Evolutionary conservation across 345 rosid species (phyloP), one percentile per base, ranked within the genome.

Genomic region (Turritis glabra): DNA sequence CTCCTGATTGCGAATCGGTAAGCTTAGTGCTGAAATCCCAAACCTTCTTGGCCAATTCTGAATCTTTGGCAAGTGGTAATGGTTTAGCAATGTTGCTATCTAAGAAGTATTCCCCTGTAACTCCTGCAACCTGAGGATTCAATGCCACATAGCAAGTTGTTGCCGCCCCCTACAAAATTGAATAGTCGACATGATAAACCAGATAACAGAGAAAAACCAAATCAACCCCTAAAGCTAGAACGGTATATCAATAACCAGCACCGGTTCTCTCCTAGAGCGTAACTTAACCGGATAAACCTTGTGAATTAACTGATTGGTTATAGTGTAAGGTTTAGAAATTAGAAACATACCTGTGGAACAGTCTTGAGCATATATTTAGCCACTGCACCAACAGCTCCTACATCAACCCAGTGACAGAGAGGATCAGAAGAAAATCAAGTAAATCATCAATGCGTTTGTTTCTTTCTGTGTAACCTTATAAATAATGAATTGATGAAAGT

Each of bases 61-160:
- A 48, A 66, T 88, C 89, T 51, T 79, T 78, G 23, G 85, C 89
- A 51, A 71, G 83, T 32, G 80, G 6, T 40, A 46, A 52, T 46
- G 85, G 70, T 71, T 84, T 79, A 9, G 65, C 85, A 64, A 78
- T 62, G 80, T 85, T 86, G 65, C 84, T 41, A 77, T 88, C 87
- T 41, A 17, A n/a, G 54, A 88, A 85, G 62, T 88, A 86, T 64
- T 80, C 72, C 0, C 88, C 90, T n/a, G 77, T 80, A 2, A 77
- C 79, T 23, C 90, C 93, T 64, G 75, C 69, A 8, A 85, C 86
- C 29, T 84, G 87, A 26, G 90, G 92, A 80, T 87, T 76, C 81
- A 85, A 72, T 58, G 97, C 88, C 51, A 81, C 87, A 66, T 85
- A 88, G 77, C 93, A 90, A 48, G 92, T 85, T 18, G 97, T 87